These are phyloP conservation scores for Atkinsonella hypoxylon DNA, from an alignment of 2,329 filamentous ascomycete genomes.

Conservation along the genomic window DNA sequence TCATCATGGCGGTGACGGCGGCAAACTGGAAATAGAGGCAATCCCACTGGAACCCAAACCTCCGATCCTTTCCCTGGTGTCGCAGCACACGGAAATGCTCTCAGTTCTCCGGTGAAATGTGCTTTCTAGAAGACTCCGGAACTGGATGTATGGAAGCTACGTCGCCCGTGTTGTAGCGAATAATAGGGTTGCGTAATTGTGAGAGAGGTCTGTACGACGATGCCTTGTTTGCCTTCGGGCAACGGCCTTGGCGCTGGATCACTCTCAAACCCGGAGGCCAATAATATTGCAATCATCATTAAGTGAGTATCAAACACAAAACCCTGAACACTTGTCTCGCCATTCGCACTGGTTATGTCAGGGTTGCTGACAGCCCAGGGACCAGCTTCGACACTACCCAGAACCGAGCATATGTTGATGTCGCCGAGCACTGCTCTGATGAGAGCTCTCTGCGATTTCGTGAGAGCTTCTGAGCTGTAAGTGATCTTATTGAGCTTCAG, in stretches of 20 bases:
- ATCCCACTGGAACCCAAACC: constrained; percentile 31
- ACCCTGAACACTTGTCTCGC: constrained; percentile 12
- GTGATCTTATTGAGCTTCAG: constrained; percentile 28
- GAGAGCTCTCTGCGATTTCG: constrained; percentile 17
- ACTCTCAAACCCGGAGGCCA: constrained; percentile 9
- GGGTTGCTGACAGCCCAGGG: constrained; percentile 24
- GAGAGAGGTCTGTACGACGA: constrained; percentile 29
- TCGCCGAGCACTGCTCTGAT: constrained; percentile 18
- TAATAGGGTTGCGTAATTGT: constrained; percentile 27
- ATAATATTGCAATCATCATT: constrained; percentile 26
- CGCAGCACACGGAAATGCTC: constrained; percentile 23
- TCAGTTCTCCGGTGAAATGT: constrained; percentile 11
- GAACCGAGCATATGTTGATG: constrained; percentile 25
- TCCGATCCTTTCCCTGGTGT: constrained; percentile 26
- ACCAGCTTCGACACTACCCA: constrained; percentile 31
- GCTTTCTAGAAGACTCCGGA: constrained; percentile 7
- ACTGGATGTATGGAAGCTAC: constrained; percentile 26
- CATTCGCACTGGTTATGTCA: constrained; percentile 13
- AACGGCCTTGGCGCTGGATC: background rate
- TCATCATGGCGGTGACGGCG: constrained; percentile 14
- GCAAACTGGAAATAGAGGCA: constrained; percentile 26
- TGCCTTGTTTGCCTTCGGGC: constrained; percentile 20
- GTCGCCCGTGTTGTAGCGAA: constrained; percentile 31
- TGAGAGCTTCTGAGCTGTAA: constrained; percentile 32
- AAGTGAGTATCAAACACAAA: constrained; percentile 27